phyloP scores from a whole-genome alignment of 2,329 filamentous ascomycete species.

The Teratosphaeria viscida region DNA sequence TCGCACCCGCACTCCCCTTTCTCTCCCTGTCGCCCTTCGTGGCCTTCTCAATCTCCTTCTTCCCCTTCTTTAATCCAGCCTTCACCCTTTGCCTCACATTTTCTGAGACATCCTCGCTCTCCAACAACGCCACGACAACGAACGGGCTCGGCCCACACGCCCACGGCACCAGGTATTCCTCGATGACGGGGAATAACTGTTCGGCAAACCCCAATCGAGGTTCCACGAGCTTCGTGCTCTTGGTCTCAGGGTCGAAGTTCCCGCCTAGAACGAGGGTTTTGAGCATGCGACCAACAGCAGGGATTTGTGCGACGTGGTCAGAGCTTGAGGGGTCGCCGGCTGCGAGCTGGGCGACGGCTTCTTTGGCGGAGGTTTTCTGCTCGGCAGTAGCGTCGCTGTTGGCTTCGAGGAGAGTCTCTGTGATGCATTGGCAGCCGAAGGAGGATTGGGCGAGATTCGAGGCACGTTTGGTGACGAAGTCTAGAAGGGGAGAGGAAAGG shows the following conservation, averaged over 20 bases:
- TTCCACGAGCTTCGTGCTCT: slow-evolving; percentile 58
- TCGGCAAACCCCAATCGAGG: slow-evolving; percentile 72
- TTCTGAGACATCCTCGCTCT: slow-evolving; percentile 56
- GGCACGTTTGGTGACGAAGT: slow-evolving; percentile 59
- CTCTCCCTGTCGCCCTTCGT: slow-evolving; percentile 37
- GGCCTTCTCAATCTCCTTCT: slow-evolving; percentile 58
- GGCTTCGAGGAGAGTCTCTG: slow-evolving; percentile 68
- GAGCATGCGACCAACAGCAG: slow-evolving; percentile 68
- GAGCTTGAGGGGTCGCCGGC: slow-evolving; percentile 31
- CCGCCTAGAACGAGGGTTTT: slow-evolving; percentile 87
- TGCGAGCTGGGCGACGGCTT: slow-evolving; percentile 48
- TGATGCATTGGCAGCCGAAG: slow-evolving; percentile 79
- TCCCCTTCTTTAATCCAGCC: slow-evolving; percentile 61
- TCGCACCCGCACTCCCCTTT: slow-evolving; percentile 38
- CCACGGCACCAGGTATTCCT: slow-evolving; percentile 67
- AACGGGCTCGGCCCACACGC: slow-evolving; percentile 79
- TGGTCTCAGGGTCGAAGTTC: slow-evolving; percentile 64
- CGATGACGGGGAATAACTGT: slow-evolving; percentile 71
- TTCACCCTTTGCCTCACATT: slow-evolving; percentile 55
- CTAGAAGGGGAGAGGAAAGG: slow-evolving; percentile 64
- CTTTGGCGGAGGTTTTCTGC: slow-evolving; percentile 43
- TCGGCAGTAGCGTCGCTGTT: slow-evolving; percentile 66
- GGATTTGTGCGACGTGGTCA: slow-evolving; percentile 50
- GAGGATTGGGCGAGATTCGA: slow-evolving; percentile 59
- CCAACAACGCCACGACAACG: slow-evolving; percentile 70